Conservation (phyloP, 306 rosid genomes). For the Prunus kanzakura region DNA sequence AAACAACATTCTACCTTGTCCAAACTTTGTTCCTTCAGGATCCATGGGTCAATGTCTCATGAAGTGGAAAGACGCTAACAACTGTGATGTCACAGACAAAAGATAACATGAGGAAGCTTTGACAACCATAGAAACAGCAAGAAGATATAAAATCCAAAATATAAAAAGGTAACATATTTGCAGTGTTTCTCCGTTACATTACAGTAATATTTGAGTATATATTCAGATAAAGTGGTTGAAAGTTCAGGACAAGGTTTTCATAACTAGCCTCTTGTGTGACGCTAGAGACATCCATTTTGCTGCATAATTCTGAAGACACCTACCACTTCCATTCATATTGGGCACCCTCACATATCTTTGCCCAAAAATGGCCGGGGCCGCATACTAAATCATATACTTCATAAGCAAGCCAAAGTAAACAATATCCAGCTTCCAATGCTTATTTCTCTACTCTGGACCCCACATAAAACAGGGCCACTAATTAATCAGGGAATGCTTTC, state of each 20-base stretch:
- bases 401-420: not conserved
- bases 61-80: slow-evolving; percentile 31
- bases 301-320: not conserved
- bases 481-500: not conserved
- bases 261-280: not conserved
- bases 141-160: slow-evolving; percentile 6
- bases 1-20: slow-evolving; percentile 58
- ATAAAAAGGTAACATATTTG: not conserved
- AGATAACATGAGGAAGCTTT: slow-evolving; percentile 9
- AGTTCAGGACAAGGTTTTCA: not conserved
- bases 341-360: not conserved
- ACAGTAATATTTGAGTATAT: not conserved
- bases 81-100: slow-evolving; percentile 38
- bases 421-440: not conserved
- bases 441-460: not conserved
- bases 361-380: not conserved
- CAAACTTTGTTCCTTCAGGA: slow-evolving; percentile 70
- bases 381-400: not conserved
- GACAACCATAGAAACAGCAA: slow-evolving; percentile 18
- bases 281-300: not conserved
- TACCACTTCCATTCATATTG: not conserved
- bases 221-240: not conserved
- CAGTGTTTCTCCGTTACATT: not conserved
- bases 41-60: slow-evolving; percentile 67
- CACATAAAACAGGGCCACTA: not conserved